These are phyloP conservation scores for Mycena alexandri DNA, from an alignment of 768 basidiomycete genomes.

Conservation along the genomic window DNA sequence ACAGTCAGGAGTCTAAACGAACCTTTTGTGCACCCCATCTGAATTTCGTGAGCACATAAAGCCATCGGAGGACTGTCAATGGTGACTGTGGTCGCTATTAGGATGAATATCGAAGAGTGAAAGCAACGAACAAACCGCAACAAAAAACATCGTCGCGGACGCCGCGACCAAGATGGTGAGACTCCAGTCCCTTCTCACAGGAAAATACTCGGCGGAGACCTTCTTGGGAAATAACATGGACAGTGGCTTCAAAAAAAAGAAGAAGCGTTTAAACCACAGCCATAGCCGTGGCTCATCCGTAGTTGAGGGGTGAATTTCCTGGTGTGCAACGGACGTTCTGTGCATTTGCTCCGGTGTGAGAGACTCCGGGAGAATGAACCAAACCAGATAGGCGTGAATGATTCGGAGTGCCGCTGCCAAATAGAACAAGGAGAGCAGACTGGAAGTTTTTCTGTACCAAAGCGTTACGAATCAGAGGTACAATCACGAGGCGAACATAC, in stretches of 20 bases:
- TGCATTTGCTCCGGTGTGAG: slow-evolving; percentile 66
- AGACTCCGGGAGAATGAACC: slow-evolving; percentile 84
- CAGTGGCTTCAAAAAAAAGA: slow-evolving; percentile 81
- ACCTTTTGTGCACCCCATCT: slow-evolving; percentile 78
- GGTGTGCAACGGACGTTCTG: slow-evolving; percentile 51
- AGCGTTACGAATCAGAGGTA: not conserved
- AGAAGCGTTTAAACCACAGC: slow-evolving; percentile 60
- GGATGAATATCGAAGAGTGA: not conserved
- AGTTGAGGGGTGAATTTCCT: slow-evolving; percentile 43
- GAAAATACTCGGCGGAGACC: slow-evolving; percentile 35
- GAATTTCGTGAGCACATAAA: slow-evolving; percentile 73
- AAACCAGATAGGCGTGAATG: slow-evolving; percentile 61
- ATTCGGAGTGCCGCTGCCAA: slow-evolving; percentile 64
- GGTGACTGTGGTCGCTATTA: slow-evolving; percentile 60
- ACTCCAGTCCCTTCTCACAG: slow-evolving; percentile 71
- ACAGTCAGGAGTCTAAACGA: not conserved
- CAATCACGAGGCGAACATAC: not conserved
- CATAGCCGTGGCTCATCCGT: slow-evolving; percentile 35
- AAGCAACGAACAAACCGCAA: slow-evolving; percentile 54
- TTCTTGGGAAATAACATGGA: slow-evolving; percentile 67
- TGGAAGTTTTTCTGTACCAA: slow-evolving; percentile 53
- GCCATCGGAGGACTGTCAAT: slow-evolving; percentile 64
- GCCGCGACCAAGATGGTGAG: slow-evolving; percentile 67
- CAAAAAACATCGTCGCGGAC: slow-evolving; percentile 61
- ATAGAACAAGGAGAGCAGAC: slow-evolving; percentile 79